Evolutionary conservation across 192 early-diverging fungal species (phyloP).

Genomic region (Coemansia reversa): DNA sequence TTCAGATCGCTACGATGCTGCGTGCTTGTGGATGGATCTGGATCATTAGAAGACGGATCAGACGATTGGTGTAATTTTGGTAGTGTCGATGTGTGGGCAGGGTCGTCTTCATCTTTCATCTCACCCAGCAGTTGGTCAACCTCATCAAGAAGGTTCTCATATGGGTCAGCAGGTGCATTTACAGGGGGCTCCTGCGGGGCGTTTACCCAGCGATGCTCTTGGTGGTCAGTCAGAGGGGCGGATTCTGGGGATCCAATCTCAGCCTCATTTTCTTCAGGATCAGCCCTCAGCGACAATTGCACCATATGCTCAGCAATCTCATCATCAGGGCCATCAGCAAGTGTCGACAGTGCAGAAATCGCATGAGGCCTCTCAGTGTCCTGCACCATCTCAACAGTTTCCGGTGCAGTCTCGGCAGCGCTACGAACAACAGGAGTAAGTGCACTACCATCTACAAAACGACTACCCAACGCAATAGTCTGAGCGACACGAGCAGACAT

Average conservation of each 20-base stretch:
- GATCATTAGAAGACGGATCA: background rate
- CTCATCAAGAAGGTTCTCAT: slow-evolving; percentile 54
- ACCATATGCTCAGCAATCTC: slow-evolving; percentile 34
- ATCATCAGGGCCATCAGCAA: slow-evolving; percentile 5
- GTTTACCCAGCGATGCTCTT: slow-evolving; percentile 18
- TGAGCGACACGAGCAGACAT: slow-evolving; percentile 48
- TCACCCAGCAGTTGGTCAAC: slow-evolving; percentile 52
- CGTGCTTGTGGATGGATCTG: background rate
- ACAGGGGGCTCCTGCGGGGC: slow-evolving; percentile 23
- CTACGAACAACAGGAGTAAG: slow-evolving; percentile 41
- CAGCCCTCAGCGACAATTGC: slow-evolving; percentile 15
- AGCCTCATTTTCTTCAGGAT: background rate
- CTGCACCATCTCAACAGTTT: background rate
- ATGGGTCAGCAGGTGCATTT: slow-evolving; percentile 39
- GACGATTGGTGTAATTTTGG: background rate
- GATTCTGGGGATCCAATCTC: background rate
- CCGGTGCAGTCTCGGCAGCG: slow-evolving; percentile 13
- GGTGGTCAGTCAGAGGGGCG: background rate
- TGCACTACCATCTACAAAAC: slow-evolving; percentile 46
- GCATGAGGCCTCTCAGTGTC: background rate
- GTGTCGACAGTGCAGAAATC: background rate
- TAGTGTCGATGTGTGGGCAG: background rate
- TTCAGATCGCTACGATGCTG: slow-evolving; percentile 26
- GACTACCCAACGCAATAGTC: slow-evolving; percentile 51
- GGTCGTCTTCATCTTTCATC: slow-evolving; percentile 44